phyloP scores from a whole-genome alignment of 495 filamentous ascomycete genomes.

The Daldinia childiae region DNA sequence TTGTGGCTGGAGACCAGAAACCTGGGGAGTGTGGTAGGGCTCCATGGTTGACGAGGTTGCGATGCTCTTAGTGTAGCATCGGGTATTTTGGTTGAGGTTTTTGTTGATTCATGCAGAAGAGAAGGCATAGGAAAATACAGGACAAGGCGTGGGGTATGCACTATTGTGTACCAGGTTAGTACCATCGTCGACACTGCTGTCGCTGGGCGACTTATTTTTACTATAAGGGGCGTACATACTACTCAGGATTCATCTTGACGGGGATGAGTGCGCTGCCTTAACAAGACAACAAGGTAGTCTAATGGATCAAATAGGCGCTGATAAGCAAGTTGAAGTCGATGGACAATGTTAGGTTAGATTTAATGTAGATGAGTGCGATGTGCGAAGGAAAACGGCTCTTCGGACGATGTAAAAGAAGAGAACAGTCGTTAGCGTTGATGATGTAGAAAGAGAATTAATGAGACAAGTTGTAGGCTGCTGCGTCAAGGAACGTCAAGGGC shows the following conservation, averaged over 20 bases:
- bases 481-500: constrained; percentile 40
- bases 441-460: constrained; percentile 51
- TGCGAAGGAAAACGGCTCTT: constrained; percentile 13
- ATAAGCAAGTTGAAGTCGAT: constrained; percentile 22
- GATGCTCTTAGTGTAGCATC: constrained; percentile 6
- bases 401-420: constrained; percentile 30
- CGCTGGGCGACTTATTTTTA: constrained; percentile 17
- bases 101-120: constrained; percentile 14
- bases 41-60: constrained; percentile 37
- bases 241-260: constrained; percentile 92
- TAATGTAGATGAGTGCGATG: constrained; percentile 21
- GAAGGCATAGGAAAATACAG: constrained; percentile 1
- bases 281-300: constrained; percentile 28
- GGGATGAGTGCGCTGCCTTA: constrained; percentile 34
- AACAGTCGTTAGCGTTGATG: constrained; percentile 24
- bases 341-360: constrained; percentile 13
- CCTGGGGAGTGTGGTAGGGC: not conserved
- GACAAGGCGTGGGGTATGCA: constrained; percentile 38
- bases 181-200: constrained; percentile 32
- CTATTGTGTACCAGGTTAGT: constrained; percentile 35
- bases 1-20: constrained; percentile 26
- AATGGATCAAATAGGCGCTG: constrained; percentile 21
- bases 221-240: constrained; percentile 66
- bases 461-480: constrained; percentile 48
- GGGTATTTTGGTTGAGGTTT: constrained; percentile 1